Conservation (phyloP, 805 yeast species). For the Barnettozyma wickerhamii region DNA sequence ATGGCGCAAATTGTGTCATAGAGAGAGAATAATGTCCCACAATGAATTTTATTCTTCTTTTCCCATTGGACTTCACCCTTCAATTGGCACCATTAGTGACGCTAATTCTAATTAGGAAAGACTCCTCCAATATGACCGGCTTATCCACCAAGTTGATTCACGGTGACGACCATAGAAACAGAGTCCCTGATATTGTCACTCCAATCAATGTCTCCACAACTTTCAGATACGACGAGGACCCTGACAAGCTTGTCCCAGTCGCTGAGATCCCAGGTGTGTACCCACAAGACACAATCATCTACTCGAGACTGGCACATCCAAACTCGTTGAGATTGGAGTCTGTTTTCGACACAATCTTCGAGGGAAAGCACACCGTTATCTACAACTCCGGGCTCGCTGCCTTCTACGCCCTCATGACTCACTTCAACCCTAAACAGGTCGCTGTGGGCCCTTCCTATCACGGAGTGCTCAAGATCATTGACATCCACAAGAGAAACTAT, state of each 20-base stretch:
- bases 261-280: slow-evolving; percentile 32
- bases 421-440: slow-evolving; percentile 66
- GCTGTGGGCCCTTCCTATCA: slow-evolving; percentile 81
- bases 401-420: slow-evolving; percentile 66
- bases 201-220: slow-evolving; percentile 85
- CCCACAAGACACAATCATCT: slow-evolving; percentile 39
- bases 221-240: slow-evolving; percentile 59
- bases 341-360: slow-evolving; percentile 51
- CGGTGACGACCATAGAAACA: slow-evolving; percentile 55
- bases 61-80: too few relatives aligned
- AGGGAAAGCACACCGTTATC: slow-evolving; percentile 57
- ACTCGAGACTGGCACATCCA: slow-evolving; percentile 76
- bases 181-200: slow-evolving; percentile 65
- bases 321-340: slow-evolving; percentile 65
- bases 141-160: slow-evolving; percentile 60
- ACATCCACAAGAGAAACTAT: slow-evolving; percentile 55
- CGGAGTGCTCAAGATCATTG: slow-evolving; percentile 72
- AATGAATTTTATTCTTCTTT: too few relatives aligned
- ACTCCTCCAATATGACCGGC: slow-evolving; percentile 29
- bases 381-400: slow-evolving; percentile 83
- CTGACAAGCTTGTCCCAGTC: slow-evolving; percentile 47
- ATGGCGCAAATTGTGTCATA: neutral
- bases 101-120: too few relatives aligned
- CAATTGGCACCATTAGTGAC: too few relatives aligned
- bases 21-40: too few relatives aligned